Percentiles rank a stretch among this genome's conserved stretches.
phyloP scores from a whole-genome alignment of 768 basidiomycete genomes.

The Psilocybe sp. region DNA sequence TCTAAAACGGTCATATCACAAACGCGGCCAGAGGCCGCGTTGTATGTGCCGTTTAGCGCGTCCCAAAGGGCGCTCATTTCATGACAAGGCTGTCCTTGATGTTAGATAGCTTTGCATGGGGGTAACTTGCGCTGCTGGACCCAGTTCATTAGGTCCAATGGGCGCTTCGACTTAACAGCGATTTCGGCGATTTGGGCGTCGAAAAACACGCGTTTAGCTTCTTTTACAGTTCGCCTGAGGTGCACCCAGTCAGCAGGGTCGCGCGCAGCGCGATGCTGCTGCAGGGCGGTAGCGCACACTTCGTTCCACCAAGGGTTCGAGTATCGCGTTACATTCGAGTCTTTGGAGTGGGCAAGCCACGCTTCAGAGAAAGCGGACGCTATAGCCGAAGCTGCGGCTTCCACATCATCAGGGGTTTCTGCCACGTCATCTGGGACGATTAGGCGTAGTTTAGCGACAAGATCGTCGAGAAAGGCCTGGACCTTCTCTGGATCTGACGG shows the following conservation, averaged over 20 bases:
- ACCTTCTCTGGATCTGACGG: no score
- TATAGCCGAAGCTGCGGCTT: no score
- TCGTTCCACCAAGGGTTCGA: neutral
- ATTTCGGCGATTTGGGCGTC: constrained; percentile 10
- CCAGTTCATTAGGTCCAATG: constrained; percentile 19
- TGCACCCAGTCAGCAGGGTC: neutral
- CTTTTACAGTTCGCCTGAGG: neutral
- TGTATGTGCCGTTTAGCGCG: constrained; percentile 2
- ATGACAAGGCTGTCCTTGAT: constrained; percentile 3
- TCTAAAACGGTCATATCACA: neutral
- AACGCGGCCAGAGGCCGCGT: neutral
- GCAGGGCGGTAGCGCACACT: neutral
- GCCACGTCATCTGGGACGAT: no score
- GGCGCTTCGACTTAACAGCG: constrained; percentile 9
- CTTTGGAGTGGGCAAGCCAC: no score
- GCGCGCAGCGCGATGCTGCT: neutral
- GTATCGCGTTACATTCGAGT: neutral
- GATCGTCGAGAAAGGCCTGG: no score
- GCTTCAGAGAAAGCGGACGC: no score
- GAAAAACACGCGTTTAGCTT: constrained; percentile 14
- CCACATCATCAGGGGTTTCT: no score
- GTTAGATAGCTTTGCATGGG: constrained; percentile 8
- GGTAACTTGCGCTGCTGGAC: constrained; percentile 11
- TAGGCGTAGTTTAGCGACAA: no score
- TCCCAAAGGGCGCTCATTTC: constrained; percentile 1